Conservation (phyloP, 495 filamentous ascomycete species). For the Xylaria palmicola region DNA sequence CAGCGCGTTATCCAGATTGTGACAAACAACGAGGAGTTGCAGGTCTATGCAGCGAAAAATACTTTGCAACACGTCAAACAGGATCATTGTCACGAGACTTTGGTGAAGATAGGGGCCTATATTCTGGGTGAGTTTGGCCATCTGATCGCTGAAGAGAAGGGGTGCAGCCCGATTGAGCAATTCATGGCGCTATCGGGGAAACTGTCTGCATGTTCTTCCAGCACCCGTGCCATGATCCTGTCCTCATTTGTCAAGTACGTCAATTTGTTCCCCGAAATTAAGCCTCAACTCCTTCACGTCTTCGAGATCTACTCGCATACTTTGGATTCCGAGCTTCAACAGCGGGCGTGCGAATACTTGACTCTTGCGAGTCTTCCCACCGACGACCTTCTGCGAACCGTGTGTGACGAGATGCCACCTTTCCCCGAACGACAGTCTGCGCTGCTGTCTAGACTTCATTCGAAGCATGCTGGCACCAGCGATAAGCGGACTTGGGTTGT, state of each 20-base stretch:
- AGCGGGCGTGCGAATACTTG: slow-evolving; percentile 94
- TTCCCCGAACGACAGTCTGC: slow-evolving; percentile 95
- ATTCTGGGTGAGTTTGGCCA: slow-evolving; percentile 96
- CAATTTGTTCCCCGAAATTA: slow-evolving; percentile 98
- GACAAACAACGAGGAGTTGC: slow-evolving; percentile 97
- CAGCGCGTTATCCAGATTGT: slow-evolving; percentile 99
- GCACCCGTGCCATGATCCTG: slow-evolving; percentile 88
- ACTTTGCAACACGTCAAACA: slow-evolving; percentile 86
- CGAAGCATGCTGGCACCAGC: slow-evolving; percentile 84
- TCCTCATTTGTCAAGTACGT: slow-evolving; percentile 97
- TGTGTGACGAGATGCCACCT: slow-evolving; percentile 98
- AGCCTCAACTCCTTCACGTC: slow-evolving; percentile 85
- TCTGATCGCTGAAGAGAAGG: slow-evolving; percentile 89
- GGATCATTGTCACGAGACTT: slow-evolving; percentile 90
- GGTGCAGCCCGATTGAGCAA: slow-evolving; percentile 96
- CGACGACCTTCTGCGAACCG: slow-evolving; percentile 90
- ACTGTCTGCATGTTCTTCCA: slow-evolving; percentile 83
- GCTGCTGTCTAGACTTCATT: slow-evolving; percentile 85
- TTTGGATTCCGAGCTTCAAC: slow-evolving; percentile 92
- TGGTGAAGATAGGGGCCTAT: slow-evolving; percentile 97
- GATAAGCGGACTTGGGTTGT: slow-evolving; percentile 97
- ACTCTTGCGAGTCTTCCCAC: slow-evolving; percentile 79
- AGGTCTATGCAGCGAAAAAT: slow-evolving; percentile 93
- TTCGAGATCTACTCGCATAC: slow-evolving; percentile 94
- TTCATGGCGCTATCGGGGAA: slow-evolving; percentile 91